phyloP scores from a whole-genome alignment of 441 rosid species.

The Pelargonium australe region DNA sequence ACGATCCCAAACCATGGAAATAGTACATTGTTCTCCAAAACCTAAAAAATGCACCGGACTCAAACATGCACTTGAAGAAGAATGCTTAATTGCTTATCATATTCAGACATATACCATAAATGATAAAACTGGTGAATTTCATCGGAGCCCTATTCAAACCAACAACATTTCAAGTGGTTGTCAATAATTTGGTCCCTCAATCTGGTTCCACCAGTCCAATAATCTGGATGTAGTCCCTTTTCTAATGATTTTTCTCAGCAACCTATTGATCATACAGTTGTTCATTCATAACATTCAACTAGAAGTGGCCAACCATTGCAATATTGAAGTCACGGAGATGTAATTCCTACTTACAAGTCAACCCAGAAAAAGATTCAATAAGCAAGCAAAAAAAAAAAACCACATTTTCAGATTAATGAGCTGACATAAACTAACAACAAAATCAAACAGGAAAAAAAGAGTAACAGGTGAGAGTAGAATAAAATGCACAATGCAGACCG shows the following conservation, averaged over 20 bases:
- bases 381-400: background rate
- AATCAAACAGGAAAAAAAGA: background rate
- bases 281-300: too few species aligned
- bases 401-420: background rate
- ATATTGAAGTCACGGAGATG: background rate
- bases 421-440: background rate
- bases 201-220: too few species aligned
- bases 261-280: too few species aligned
- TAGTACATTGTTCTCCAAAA: background rate
- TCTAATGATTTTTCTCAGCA: too few species aligned
- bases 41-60: background rate
- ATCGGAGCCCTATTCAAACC: too few species aligned
- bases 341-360: background rate
- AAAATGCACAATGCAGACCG: constrained; percentile 13
- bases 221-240: too few species aligned
- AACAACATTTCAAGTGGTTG: too few species aligned
- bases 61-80: background rate
- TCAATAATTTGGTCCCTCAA: too few species aligned
- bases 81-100: background rate
- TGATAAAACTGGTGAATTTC: too few species aligned
- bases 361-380: background rate
- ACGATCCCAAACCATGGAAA: too few species aligned
- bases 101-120: too few species aligned
- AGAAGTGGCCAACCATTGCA: background rate
- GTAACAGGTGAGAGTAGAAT: constrained; percentile 9